Conservation (phyloP, 805 yeast genomes). For the Yamadazyma phyllophila region DNA sequence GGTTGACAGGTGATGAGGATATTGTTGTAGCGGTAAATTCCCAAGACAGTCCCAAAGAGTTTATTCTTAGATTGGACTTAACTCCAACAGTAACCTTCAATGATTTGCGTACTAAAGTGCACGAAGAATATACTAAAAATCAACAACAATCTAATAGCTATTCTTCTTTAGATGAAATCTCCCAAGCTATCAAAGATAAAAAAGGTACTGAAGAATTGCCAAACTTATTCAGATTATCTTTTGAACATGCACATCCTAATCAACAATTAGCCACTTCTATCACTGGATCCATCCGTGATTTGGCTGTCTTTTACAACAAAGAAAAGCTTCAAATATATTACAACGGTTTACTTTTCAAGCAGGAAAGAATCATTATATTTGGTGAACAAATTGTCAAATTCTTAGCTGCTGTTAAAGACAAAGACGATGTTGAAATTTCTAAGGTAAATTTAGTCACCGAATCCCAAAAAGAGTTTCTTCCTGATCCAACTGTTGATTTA, state of each 20-base stretch:
- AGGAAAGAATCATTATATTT: conserved; percentile 64
- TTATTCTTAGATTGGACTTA: conserved; percentile 62
- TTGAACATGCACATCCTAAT: conserved; percentile 42
- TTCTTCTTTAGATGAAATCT: conserved; percentile 51
- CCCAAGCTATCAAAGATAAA: conserved; percentile 46
- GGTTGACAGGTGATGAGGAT: conserved; percentile 94
- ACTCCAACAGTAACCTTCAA: conserved; percentile 54
- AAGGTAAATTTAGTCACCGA: conserved; percentile 65
- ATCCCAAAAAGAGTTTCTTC: conserved; percentile 61
- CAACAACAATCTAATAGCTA: conserved; percentile 38
- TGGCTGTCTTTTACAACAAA: conserved; percentile 49
- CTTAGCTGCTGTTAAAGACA: conserved; percentile 25
- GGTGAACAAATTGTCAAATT: conserved; percentile 72
- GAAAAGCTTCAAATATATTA: conserved; percentile 50
- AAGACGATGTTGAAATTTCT: conserved; percentile 49
- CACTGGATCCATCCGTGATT: conserved; percentile 59
- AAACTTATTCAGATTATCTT: conserved; percentile 59
- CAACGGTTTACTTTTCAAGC: conserved; percentile 72
- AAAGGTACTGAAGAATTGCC: conserved; percentile 59
- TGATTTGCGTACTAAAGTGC: conserved; percentile 49
- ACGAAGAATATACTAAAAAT: conserved; percentile 36
- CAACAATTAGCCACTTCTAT: conserved; percentile 47
- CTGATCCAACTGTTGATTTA: conserved; percentile 83
- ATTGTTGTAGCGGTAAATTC: conserved; percentile 77
- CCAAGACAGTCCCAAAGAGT: conserved; percentile 31